Percentiles rank a stretch among this genome's conserved stretches.
These are phyloP conservation scores for Eucalyptus tenuipes DNA, from an alignment of 345 rosid genomes.

Conservation along the genomic window DNA sequence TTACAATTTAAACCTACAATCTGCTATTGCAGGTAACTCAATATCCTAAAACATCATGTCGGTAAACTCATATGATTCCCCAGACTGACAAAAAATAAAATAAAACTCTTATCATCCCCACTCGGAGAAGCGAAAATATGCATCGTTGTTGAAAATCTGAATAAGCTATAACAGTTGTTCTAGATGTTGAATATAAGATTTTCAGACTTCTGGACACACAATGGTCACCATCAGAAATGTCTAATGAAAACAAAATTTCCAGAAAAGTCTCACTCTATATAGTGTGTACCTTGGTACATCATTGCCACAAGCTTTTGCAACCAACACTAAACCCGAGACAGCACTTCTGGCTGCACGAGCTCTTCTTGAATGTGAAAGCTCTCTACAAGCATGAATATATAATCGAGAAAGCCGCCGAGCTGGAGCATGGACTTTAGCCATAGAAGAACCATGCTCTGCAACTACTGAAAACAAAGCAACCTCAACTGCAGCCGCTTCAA, in stretches of 20 bases:
- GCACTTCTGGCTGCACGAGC: constrained; percentile 76
- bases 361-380: constrained; percentile 37
- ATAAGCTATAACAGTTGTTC: background rate
- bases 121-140: background rate
- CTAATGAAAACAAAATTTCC: background rate
- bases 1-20: background rate
- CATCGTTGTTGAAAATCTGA: background rate
- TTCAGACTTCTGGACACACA: background rate
- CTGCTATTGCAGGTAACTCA: background rate
- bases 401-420: constrained; percentile 89
- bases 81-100: background rate
- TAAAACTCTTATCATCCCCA: background rate
- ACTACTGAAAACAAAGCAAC: constrained; percentile 81
- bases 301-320: constrained; percentile 91
- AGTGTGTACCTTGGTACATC: constrained; percentile 77
- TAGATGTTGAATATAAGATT: background rate
- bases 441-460: constrained; percentile 89
- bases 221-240: background rate
- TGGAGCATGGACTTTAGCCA: constrained; percentile 87
- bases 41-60: background rate
- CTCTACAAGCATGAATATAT: constrained; percentile 61
- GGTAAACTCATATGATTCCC: background rate
- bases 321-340: constrained; percentile 68
- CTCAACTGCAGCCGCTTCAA: constrained; percentile 88
- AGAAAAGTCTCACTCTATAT: background rate